These are phyloP conservation scores for Ceratocystis destructans DNA, from an alignment of 2,329 filamentous ascomycete species.

Conservation along the genomic window DNA sequence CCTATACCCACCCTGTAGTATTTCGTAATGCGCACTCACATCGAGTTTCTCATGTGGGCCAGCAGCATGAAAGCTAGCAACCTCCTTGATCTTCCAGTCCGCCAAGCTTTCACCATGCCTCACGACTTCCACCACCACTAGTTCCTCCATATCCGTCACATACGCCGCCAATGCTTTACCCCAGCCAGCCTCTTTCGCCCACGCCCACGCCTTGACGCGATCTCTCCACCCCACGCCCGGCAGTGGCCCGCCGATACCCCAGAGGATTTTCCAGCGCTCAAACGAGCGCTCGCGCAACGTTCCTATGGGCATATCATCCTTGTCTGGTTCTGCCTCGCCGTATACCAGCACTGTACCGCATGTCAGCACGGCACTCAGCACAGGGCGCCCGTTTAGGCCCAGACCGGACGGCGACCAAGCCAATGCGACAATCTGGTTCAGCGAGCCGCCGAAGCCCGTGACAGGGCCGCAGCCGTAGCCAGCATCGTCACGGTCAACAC, in stretches of 20 bases:
- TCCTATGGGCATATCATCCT: conserved; percentile 20
- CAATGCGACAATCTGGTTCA: conserved; percentile 41
- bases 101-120: conserved; percentile 19
- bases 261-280: conserved; percentile 40
- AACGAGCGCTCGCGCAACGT: conserved; percentile 30
- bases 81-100: conserved; percentile 39
- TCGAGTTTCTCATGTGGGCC: conserved; percentile 21
- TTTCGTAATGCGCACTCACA: conserved; percentile 23
- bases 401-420: conserved; percentile 46
- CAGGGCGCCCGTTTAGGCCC: conserved; percentile 40
- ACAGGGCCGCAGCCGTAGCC: conserved; percentile 36
- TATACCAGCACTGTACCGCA: conserved; percentile 38
- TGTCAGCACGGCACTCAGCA: conserved; percentile 38
- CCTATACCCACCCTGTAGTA: not conserved
- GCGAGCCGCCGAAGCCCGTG: conserved; percentile 35
- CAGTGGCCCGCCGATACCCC: conserved; percentile 41
- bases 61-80: conserved; percentile 34
- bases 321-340: conserved; percentile 29
- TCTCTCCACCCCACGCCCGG: conserved; percentile 29
- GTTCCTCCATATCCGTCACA: conserved; percentile 35
- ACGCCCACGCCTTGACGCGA: conserved; percentile 39
- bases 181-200: conserved; percentile 33
- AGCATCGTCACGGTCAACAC: conserved; percentile 25
- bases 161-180: conserved; percentile 38
- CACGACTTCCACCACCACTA: conserved; percentile 39